These are phyloP conservation scores for Dendrothele bispora DNA, from an alignment of 768 basidiomycete species.

Conservation along the genomic window DNA sequence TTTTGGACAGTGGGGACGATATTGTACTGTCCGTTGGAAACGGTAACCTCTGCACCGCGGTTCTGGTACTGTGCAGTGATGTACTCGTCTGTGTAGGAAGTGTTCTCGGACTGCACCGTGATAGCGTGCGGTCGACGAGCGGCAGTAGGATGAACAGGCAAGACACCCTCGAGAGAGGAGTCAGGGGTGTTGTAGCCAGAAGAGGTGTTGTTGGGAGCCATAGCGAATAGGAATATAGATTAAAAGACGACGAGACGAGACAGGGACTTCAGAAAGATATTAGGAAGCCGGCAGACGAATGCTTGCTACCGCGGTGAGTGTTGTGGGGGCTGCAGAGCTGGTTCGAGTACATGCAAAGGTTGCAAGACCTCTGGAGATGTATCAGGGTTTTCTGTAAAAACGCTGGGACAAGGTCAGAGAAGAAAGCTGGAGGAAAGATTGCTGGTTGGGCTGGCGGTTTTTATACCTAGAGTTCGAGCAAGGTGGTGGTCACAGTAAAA, in stretches of 20 bases:
- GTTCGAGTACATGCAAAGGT: conserved; percentile 92
- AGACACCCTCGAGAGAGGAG: conserved; percentile 65
- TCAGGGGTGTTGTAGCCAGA: conserved; percentile 77
- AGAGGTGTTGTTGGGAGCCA: conserved; percentile 52
- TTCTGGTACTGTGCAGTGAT: conserved; percentile 84
- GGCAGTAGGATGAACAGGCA: conserved; percentile 83
- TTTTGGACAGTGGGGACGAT: conserved; percentile 78
- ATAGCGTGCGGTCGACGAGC: conserved; percentile 75
- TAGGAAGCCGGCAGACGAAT: conserved; percentile 72
- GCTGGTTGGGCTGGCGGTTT: too few species aligned
- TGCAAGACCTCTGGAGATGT: conserved; percentile 46
- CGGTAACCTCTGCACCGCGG: conserved; percentile 70
- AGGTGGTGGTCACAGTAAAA: too few species aligned
- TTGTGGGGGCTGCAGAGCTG: conserved; percentile 89
- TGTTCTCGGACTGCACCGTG: conserved; percentile 80
- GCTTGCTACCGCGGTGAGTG: conserved; percentile 83
- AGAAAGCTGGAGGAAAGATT: too few species aligned
- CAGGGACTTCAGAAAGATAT: conserved; percentile 42
- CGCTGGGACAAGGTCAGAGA: too few species aligned
- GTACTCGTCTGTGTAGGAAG: conserved; percentile 75
- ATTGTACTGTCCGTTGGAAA: conserved; percentile 72
- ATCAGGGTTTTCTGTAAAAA: too few species aligned
- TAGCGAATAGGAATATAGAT: conserved; percentile 32
- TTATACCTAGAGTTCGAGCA: too few species aligned
- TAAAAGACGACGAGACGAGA: conserved; percentile 24